Evolutionary conservation across 352 stramenopile species (phyloP), one percentile per base, ranked within the genome.

Genomic region (Phytophthora pluvialis): DNA sequence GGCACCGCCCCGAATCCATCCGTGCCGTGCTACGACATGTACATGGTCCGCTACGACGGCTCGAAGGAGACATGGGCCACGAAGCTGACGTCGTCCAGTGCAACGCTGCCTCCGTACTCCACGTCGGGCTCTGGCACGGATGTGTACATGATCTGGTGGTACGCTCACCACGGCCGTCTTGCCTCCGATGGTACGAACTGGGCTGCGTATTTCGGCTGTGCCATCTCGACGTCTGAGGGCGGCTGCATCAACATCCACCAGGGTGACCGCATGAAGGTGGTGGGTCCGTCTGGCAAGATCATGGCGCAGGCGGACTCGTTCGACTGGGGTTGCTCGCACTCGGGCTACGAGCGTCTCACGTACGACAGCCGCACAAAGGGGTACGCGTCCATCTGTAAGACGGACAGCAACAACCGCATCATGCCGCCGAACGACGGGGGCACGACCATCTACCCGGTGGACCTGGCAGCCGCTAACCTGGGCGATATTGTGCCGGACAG

Each of bases 111-210:
- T 7, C 78, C 78, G 13, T 88, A 88, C 61, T 88, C n/a, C n/a
- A n/a, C 78, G 1, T 69, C 53, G 5, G 71, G 64, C 18, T 75
- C 78, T 0, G 78, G 76, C 5, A 1, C 63, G 1, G 58, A 88
- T 35, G 78, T 85, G 48, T 88, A 67, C 54, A 88, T 88, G 78
- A 80, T 88, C 69, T 88, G 73, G 76, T 88, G 78, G 78, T 88
- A 88, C 69, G 74, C 76, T 0, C 78, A 88, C 51, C 78, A 88
- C 65, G 78, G 78, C 16, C 78, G 78, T 5, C 80, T 88, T 43
- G 76, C 76, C 12, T 88, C 46, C 40, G 78, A 88, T 48, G 76
- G 76, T 36, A 78, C 62, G n/a, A 85, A 85, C 74, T 88, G 78
- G 78, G 78, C 76, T 2, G 71, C 78, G 26, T 88, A 85, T 70